Percentiles rank a stretch among this genome's conserved stretches.
Evolutionary conservation across 345 rosid genomes (phyloP).

Genomic region (Syzygium grande): DNA sequence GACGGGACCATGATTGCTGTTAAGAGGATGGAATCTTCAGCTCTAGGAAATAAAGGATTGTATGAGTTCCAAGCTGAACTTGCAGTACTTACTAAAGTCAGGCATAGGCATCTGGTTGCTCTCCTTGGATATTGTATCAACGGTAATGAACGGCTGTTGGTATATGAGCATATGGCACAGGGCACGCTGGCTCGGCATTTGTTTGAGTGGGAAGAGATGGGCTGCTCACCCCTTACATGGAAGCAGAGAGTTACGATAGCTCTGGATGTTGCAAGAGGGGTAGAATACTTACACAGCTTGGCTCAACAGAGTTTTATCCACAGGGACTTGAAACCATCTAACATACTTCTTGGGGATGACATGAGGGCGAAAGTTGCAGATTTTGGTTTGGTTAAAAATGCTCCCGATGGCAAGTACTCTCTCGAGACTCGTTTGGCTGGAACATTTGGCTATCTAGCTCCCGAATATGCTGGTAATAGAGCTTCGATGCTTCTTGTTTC

Average conservation of each 20-base stretch:
- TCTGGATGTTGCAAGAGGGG: constrained; percentile 86
- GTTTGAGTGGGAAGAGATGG: constrained; percentile 42
- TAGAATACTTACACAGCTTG: constrained; percentile 81
- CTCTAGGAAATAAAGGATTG: constrained; percentile 56
- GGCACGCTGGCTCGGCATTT: constrained; percentile 72
- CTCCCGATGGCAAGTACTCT: constrained; percentile 83
- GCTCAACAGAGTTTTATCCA: constrained; percentile 93
- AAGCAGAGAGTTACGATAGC: constrained; percentile 73
- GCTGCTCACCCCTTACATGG: constrained; percentile 56
- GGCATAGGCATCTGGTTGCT: constrained; percentile 88
- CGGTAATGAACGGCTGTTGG: constrained; percentile 74
- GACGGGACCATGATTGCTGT: constrained; percentile 80
- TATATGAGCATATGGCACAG: constrained; percentile 87
- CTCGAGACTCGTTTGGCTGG: constrained; percentile 87
- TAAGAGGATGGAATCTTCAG: constrained; percentile 71
- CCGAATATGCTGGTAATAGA: constrained; percentile 79
- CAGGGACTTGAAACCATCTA: constrained; percentile 82
- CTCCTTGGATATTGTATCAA: constrained; percentile 74
- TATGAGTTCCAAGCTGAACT: constrained; percentile 87
- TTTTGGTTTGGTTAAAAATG: constrained; percentile 81
- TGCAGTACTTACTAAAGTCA: constrained; percentile 70
- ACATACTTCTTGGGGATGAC: constrained; percentile 83
- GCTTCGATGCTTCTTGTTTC: not conserved
- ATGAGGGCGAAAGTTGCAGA: constrained; percentile 95
- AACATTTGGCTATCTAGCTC: constrained; percentile 93